Conservation (phyloP, 2,329 filamentous ascomycete species). For the Penicillium sp. region DNA sequence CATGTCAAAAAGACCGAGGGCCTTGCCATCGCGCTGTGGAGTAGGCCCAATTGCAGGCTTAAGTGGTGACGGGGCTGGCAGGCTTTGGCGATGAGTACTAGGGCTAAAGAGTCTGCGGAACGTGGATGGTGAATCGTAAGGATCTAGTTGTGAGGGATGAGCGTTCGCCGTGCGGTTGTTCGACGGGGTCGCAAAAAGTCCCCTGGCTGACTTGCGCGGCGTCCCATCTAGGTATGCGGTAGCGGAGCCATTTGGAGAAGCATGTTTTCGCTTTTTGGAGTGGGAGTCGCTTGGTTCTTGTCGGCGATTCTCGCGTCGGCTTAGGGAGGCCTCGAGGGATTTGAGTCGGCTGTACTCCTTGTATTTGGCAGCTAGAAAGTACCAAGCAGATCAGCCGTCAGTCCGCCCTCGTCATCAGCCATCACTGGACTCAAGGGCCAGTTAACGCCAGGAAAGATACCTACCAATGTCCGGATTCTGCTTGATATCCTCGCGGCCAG, state of each 20-base stretch:
- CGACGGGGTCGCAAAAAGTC: conserved; percentile 34
- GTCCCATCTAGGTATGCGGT: conserved; percentile 24
- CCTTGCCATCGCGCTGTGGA: conserved; percentile 49
- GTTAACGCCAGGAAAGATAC: too few species aligned
- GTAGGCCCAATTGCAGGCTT: conserved; percentile 48
- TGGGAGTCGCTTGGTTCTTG: conserved; percentile 16
- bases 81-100: conserved; percentile 28
- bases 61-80: conserved; percentile 34
- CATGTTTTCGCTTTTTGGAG: conserved; percentile 35
- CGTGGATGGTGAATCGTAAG: conserved; percentile 45
- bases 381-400: background rate
- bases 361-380: conserved; percentile 47
- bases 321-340: conserved; percentile 30
- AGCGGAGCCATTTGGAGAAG: conserved; percentile 29
- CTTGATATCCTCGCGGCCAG: conserved; percentile 49
- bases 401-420: too few species aligned
- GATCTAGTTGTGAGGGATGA: conserved; percentile 44
- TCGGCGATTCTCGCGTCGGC: conserved; percentile 20
- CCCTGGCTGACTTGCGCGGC: conserved; percentile 36
- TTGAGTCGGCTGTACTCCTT: conserved; percentile 48
- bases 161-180: conserved; percentile 22
- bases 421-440: too few species aligned
- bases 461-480: conserved; percentile 45
- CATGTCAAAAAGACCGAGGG: conserved; percentile 49
- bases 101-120: conserved; percentile 41